Evolutionary conservation across 169 alveolate genomes (phyloP), one percentile per base, ranked within the genome.

Genomic region (Babesia gibsoni): DNA sequence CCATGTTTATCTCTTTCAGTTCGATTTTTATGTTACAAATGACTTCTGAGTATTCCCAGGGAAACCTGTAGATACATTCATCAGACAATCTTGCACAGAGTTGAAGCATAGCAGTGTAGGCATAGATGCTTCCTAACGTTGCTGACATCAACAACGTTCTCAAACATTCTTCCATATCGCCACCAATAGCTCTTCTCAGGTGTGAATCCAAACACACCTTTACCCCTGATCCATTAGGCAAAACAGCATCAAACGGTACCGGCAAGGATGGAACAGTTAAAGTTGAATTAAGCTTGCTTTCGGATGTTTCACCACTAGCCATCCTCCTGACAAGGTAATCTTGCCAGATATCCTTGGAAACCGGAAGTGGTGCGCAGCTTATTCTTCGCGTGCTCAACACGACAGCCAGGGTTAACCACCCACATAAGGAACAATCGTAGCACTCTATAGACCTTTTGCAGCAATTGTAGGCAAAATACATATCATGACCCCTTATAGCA

Each of bases 341-440:
- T 30, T 48, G 42, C 83, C 83, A 72, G 37, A 48, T 35, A 18
- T 52, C 54, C 23, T 33, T 33, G 18, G 54, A 18, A 4, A 56
- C 50, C 16, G 22, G 22, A 16, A 58, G 23, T 33, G 78, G 78
- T 6, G 84, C 59, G 48, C 64, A 50, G 57, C 77, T 63, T 33
- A 69, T 27, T 18, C 49, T 49, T 20, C 78, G 66, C 23, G 84
- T 9, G 39, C 78, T 73, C 36, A 43, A 12, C 45, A 48, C 65
- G 32, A 73, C 67, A 1, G 70, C 78, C 69, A 32, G 52, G 16
- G 78, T 65, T 27, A 73, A 33, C 74, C 74, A 66, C 1, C 67
- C 65, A 6, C 78, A 58, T 65, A 73, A n/a, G 27, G 72, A 73
- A 22, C 78, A 23, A 49, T 73, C 84, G 69, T 48, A 63, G 57